phyloP scores from a whole-genome alignment of 495 filamentous ascomycete species.

The Aspergillus kassunensis region DNA sequence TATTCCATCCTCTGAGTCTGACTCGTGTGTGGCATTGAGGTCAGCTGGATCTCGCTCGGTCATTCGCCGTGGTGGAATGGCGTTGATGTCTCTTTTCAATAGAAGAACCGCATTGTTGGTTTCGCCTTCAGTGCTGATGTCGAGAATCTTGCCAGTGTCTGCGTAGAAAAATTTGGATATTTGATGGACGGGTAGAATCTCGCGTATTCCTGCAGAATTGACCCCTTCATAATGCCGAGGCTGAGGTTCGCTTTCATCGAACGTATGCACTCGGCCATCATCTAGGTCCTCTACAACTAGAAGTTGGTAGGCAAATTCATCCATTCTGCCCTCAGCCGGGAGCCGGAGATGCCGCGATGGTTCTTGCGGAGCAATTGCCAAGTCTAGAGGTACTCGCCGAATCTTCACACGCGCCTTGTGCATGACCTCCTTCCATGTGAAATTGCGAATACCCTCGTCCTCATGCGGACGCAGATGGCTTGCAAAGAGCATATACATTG shows the following conservation, averaged over 20 bases:
- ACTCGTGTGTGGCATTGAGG: not conserved
- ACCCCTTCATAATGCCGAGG: conserved; percentile 70
- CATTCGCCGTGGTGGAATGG: conserved; percentile 66
- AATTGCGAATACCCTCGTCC: conserved; percentile 62
- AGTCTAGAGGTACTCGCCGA: conserved; percentile 51
- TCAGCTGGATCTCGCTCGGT: conserved; percentile 44
- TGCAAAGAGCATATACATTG: conserved; percentile 94
- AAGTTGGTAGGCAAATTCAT: conserved; percentile 85
- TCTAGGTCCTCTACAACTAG: conserved; percentile 90
- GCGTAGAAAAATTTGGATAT: conserved; percentile 97
- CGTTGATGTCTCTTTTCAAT: conserved; percentile 78
- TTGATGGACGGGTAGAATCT: conserved; percentile 82
- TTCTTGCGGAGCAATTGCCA: conserved; percentile 24
- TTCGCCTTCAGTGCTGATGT: conserved; percentile 74
- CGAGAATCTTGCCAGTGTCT: conserved; percentile 89
- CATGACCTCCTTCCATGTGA: conserved; percentile 96
- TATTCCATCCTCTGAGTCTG: conserved; percentile 34
- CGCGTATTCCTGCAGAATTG: conserved; percentile 69
- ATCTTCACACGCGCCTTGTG: conserved; percentile 89
- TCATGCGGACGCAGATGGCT: conserved; percentile 68
- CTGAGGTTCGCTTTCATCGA: conserved; percentile 60
- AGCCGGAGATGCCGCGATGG: conserved; percentile 28
- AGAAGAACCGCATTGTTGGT: conserved; percentile 83
- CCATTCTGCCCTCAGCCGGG: conserved; percentile 46
- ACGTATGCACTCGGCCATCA: conserved; percentile 81